Conservation (phyloP, 192 early-diverging fungal genomes). For the Podila epicladia region DNA sequence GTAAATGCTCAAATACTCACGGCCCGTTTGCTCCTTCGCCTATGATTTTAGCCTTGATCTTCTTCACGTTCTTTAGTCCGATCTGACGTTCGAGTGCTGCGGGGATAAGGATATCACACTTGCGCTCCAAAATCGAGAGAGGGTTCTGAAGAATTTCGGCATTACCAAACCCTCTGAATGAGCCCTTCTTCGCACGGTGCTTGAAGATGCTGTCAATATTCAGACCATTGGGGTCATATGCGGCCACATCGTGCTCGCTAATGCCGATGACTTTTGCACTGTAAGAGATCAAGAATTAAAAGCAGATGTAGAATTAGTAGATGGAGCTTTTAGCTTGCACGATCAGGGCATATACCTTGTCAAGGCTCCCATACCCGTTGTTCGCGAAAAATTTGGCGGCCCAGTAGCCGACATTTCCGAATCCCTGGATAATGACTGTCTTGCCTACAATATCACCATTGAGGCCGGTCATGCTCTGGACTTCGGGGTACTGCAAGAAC, state of each 20-base stretch:
- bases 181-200: conserved; percentile 66
- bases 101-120: conserved; percentile 86
- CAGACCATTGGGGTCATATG: conserved; percentile 71
- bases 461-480: conserved; percentile 75
- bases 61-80: conserved; percentile 73
- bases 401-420: conserved; percentile 89
- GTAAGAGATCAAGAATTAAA: not conserved
- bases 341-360: not conserved
- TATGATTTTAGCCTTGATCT: conserved; percentile 83
- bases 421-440: conserved; percentile 84
- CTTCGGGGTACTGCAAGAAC: conserved; percentile 80
- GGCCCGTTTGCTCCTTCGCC: conserved; percentile 79
- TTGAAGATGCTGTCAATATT: conserved; percentile 73
- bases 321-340: too few species aligned
- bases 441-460: conserved; percentile 65
- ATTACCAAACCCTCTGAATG: conserved; percentile 72
- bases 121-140: conserved; percentile 67
- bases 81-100: conserved; percentile 87
- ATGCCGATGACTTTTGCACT: conserved; percentile 82
- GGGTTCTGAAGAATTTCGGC: conserved; percentile 67
- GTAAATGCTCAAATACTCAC: too few species aligned
- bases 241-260: conserved; percentile 73
- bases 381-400: conserved; percentile 84
- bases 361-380: conserved; percentile 53
- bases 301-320: too few species aligned